These are phyloP conservation scores for Arbutus unedo DNA, from an alignment of 148 eudicot genomes.

Conservation along the genomic window DNA sequence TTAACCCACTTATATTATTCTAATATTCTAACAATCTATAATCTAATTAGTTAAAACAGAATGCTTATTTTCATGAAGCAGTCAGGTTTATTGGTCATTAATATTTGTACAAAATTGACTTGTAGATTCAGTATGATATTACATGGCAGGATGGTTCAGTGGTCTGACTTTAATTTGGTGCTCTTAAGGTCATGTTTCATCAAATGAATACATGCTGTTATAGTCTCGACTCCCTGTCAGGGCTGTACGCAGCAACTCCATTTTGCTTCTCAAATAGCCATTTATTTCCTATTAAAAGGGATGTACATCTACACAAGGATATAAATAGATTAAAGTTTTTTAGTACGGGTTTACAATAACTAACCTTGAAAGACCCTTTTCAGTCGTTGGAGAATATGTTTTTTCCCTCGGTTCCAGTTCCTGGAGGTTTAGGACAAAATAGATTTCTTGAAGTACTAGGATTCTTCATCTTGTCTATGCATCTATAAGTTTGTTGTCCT, in stretches of 20 bases:
- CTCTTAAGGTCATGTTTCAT: not conserved
- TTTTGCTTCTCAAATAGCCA: slow-evolving; percentile 4
- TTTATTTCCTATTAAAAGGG: not conserved
- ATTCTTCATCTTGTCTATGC: not conserved
- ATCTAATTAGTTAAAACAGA: not conserved
- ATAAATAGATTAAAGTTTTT: not conserved
- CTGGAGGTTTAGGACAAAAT: not conserved
- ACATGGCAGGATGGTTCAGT: not conserved
- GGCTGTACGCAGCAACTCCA: slow-evolving; percentile 4
- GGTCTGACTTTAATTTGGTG: not conserved
- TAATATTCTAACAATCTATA: too few relatives aligned
- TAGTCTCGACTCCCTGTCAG: not conserved
- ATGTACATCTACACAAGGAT: not conserved
- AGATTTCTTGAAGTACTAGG: not conserved
- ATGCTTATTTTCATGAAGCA: not conserved
- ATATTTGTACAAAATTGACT: not conserved
- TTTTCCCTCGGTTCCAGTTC: slow-evolving; percentile 7
- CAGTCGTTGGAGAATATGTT: not conserved
- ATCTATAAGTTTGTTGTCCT: slow-evolving; percentile 5
- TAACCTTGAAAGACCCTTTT: not conserved
- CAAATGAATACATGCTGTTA: slow-evolving; percentile 2
- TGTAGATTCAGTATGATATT: not conserved
- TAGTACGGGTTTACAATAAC: not conserved
- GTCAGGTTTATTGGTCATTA: not conserved
- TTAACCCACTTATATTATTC: too few relatives aligned